Percentiles rank a stretch among this genome's conserved stretches.
Evolutionary conservation across 805 yeast species (phyloP).

Genomic region (Candida hispaniensis): DNA sequence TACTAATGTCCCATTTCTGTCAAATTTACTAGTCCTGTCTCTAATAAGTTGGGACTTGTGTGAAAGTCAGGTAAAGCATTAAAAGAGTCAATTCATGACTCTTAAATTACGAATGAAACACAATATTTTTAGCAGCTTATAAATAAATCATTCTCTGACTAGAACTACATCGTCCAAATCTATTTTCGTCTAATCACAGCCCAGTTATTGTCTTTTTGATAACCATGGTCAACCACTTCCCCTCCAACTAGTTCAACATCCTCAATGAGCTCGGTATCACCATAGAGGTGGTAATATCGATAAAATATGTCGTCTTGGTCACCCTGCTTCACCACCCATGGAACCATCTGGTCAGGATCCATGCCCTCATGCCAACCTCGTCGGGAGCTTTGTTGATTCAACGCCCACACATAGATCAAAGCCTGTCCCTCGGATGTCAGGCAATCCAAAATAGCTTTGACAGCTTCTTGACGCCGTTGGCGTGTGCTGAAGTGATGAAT

Average conservation of each 20-base stretch:
- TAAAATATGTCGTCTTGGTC: constrained; percentile 42
- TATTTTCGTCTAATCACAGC: constrained; percentile 36
- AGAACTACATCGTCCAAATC: neutral
- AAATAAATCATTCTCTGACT: too few species aligned
- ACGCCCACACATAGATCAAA: constrained; percentile 89
- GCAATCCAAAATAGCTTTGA: constrained; percentile 52
- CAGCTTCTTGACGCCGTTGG: constrained; percentile 68
- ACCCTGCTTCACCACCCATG: constrained; percentile 61
- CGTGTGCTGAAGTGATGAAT: constrained; percentile 89
- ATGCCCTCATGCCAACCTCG: constrained; percentile 87
- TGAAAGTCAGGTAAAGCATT: too few species aligned
- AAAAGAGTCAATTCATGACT: too few species aligned
- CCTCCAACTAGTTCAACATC: constrained; percentile 70
- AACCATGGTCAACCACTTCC: constrained; percentile 55
- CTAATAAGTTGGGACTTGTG: too few species aligned
- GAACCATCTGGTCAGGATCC: constrained; percentile 89
- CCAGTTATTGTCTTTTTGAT: constrained; percentile 96
- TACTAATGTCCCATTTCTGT: too few species aligned
- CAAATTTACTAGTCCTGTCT: too few species aligned
- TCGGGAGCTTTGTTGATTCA: constrained; percentile 79
- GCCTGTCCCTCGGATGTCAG: constrained; percentile 54
- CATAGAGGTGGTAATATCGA: constrained; percentile 82
- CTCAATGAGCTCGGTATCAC: constrained; percentile 67
- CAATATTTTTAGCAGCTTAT: too few species aligned
- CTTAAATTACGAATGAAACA: too few species aligned